Evolutionary conservation across 805 yeast genomes (phyloP).

Genomic region (Grigorovia humatica): DNA sequence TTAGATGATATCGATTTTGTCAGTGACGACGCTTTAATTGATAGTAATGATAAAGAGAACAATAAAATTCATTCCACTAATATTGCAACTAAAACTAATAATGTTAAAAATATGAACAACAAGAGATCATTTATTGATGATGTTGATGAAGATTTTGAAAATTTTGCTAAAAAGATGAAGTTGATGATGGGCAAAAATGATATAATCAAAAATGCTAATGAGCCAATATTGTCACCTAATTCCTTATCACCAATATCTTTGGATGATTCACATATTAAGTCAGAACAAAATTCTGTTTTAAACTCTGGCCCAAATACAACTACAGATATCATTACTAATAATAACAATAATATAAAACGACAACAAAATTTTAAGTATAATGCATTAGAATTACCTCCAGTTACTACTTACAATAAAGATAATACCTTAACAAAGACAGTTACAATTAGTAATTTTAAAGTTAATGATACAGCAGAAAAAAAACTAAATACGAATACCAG

Average conservation of each 20-base stretch:
- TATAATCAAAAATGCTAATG: not conserved
- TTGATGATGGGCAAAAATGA: not conserved
- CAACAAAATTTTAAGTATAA: not conserved
- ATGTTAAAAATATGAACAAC: not conserved
- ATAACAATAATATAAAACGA: not conserved
- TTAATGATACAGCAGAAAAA: not conserved
- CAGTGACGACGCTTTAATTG: too few species aligned
- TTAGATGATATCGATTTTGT: conserved; percentile 4
- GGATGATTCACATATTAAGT: not conserved
- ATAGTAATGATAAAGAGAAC: not conserved
- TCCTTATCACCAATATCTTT: conserved; percentile 27
- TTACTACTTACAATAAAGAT: conserved; percentile 1
- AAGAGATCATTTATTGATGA: not conserved
- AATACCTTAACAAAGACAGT: conserved; percentile 2
- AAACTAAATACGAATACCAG: conserved; percentile 1
- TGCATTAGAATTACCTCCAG: not conserved
- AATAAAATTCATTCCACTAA: not conserved
- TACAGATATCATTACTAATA: not conserved
- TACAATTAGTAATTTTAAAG: not conserved
- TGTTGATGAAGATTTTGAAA: not conserved
- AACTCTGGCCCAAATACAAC: too few species aligned
- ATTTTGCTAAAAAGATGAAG: not conserved
- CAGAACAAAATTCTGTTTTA: not conserved
- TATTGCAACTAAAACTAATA: not conserved
- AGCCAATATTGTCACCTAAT: conserved; percentile 26